Evolutionary conservation across 352 stramenopile genomes (phyloP), one percentile per base, ranked within the genome.

Genomic region (Globisporangium echinulatum): DNA sequence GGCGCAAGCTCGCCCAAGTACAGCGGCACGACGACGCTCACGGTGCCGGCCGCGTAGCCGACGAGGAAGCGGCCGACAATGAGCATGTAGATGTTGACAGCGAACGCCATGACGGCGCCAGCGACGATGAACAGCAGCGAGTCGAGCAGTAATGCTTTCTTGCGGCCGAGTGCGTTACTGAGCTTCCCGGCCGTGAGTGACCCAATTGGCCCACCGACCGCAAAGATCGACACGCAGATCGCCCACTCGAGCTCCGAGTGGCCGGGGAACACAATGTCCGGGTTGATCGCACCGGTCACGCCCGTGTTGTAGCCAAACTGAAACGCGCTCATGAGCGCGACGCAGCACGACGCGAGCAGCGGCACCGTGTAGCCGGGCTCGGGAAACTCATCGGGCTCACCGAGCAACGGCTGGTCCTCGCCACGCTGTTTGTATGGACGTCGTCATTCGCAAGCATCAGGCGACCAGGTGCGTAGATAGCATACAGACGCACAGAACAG

Each of bases 231-330:
- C 47, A 89, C 79, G 33, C 70, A 83, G 25, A 89, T 60, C 36
- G 79, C 79, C 79, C 79, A 89, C 56, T 86, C 69, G 51, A 89
- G 63, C 51, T 84, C 74, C 36, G 69, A 75, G 63, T 87, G 75
- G 11, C 77, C 79, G 15, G 79, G 79, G 44, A 89, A 89, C 33
- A 89, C 79, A 6, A 89, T 49, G 43, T 70, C 54, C 39, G 77
- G 68, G 46, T 85, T 86, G 55, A 87, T 79, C 42, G 73, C 79
- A 33, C 79, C 79, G 0, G 79, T 90, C 13, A 88, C 78, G 42
- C 79, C 79, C 9, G 76, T 90, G 56, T 90, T 90, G 72, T 87
- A 90, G 50, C 79, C 79, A 51, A 86, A 90, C 59, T 90, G 75
- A 54, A 85, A 85, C 19, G 75, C 75, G 52, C 73, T 79, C 73